Percentiles rank a stretch among this genome's conserved stretches.
Evolutionary conservation across 2,329 filamentous ascomycete species (phyloP).

Genomic region (Ophiostoma sp.): DNA sequence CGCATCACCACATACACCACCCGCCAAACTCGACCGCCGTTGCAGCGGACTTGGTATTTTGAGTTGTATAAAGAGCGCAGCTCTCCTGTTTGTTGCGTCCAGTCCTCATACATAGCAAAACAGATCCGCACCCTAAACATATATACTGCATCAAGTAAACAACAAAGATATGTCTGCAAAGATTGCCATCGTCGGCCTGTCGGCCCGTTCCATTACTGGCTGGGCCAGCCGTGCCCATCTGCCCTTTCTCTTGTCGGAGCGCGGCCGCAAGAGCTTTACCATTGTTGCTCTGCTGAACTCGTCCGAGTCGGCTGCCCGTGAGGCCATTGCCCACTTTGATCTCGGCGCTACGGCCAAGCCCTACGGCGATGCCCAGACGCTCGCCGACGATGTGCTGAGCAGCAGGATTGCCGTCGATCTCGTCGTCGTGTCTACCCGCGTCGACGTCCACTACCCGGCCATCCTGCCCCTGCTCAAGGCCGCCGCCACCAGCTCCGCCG

Average conservation of each 20-base stretch:
- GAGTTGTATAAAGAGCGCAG: background rate
- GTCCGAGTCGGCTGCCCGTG: slow-evolving; percentile 38
- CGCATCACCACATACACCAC: too few species aligned
- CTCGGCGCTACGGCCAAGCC: slow-evolving; percentile 34
- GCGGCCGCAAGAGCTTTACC: slow-evolving; percentile 40
- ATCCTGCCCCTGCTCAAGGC: slow-evolving; percentile 45
- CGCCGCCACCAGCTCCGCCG: background rate
- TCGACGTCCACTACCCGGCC: slow-evolving; percentile 47
- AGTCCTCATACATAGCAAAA: too few species aligned
- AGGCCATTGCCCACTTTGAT: slow-evolving; percentile 42
- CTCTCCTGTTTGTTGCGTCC: too few species aligned
- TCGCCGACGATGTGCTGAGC: slow-evolving; percentile 45
- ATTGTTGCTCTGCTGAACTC: slow-evolving; percentile 52
- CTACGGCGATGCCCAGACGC: slow-evolving; percentile 46
- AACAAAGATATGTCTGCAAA: background rate
- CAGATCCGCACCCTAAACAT: too few species aligned
- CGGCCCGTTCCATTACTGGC: slow-evolving; percentile 19
- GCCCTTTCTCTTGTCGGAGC: slow-evolving; percentile 51
- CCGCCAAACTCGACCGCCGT: too few species aligned
- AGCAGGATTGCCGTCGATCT: slow-evolving; percentile 47
- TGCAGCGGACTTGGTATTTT: too few species aligned
- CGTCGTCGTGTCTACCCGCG: slow-evolving; percentile 50
- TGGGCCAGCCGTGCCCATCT: slow-evolving; percentile 44
- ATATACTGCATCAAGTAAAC: too few species aligned
- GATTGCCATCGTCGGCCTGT: slow-evolving; percentile 3